Evolutionary conservation across 2,329 filamentous ascomycete species (phyloP).

Genomic region (Aspergillus quadrilineatus): DNA sequence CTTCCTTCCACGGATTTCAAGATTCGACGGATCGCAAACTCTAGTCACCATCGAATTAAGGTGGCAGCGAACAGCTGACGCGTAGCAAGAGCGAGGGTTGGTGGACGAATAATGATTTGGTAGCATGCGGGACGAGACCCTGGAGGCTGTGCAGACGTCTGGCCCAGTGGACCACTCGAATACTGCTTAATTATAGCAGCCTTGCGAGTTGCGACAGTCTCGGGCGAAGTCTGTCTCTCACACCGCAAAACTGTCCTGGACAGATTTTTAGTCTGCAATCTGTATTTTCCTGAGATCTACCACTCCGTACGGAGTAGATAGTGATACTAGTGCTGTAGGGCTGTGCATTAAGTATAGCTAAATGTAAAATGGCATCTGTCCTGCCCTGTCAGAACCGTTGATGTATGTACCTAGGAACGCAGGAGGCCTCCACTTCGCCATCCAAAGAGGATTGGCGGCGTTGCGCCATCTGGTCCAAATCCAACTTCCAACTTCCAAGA

Average conservation of each 20-base stretch:
- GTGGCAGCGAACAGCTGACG: neutral
- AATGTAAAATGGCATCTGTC: no score
- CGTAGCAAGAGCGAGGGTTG: neutral
- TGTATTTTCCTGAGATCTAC: no score
- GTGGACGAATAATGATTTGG: neutral
- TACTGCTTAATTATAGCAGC: conserved; percentile 4
- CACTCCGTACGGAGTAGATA: no score
- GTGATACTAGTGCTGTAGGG: no score
- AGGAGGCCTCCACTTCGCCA: neutral
- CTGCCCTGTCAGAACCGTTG: no score
- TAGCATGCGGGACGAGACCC: conserved; percentile 4
- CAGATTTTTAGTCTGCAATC: neutral
- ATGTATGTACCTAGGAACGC: no score
- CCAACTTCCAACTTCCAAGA: neutral
- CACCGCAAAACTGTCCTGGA: neutral
- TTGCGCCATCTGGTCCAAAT: neutral
- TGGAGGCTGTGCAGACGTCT: conserved; percentile 8
- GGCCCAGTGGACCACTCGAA: neutral
- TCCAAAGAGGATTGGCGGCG: neutral
- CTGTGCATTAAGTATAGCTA: no score
- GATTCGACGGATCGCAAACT: neutral
- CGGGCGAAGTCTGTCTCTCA: neutral
- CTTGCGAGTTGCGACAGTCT: neutral
- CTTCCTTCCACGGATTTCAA: neutral
- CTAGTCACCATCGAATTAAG: neutral